phyloP scores from a whole-genome alignment of 2,329 filamentous ascomycete genomes.

The Colletotrichum cereale region DNA sequence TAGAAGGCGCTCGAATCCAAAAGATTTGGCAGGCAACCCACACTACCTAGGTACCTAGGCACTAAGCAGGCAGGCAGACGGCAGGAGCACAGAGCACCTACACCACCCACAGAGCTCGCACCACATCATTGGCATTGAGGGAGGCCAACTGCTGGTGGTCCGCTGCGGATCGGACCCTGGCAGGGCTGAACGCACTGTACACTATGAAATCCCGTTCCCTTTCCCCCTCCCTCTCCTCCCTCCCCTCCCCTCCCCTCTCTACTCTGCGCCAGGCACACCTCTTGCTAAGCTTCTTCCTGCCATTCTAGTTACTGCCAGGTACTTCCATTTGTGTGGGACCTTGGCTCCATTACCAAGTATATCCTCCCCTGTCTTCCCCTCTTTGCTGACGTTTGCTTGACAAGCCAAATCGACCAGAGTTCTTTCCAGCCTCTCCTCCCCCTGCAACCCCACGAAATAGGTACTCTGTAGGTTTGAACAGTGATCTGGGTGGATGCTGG shows the following conservation, averaged over 20 bases:
- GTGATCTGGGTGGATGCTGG: conserved; percentile 9
- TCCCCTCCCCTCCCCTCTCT: conserved; percentile 9
- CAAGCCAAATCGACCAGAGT: conserved; percentile 1
- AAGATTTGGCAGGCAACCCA: conserved; percentile 38
- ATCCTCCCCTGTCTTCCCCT: conserved; percentile 27
- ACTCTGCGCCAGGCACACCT: conserved; percentile 14
- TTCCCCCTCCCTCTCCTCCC: conserved; percentile 1
- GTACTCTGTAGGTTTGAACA: background rate
- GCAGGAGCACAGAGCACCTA: conserved; percentile 16
- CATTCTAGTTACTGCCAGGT: conserved; percentile 28
- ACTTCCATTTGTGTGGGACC: conserved; percentile 25
- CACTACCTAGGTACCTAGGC: background rate
- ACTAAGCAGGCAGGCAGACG: conserved; percentile 5
- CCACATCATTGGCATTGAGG: background rate
- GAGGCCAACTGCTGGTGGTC: conserved; percentile 6
- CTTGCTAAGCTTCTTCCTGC: conserved; percentile 24
- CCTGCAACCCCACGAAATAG: conserved; percentile 37
- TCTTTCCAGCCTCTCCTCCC: conserved; percentile 12
- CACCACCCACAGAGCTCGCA: background rate
- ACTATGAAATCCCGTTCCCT: conserved; percentile 12
- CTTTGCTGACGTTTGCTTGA: conserved; percentile 34
- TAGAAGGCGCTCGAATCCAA: conserved; percentile 41
- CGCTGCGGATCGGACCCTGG: conserved; percentile 38
- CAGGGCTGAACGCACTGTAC: conserved; percentile 38
- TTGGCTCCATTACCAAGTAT: background rate